Base-by-base conservation (phyloP, 805 yeast species). In the Yamadazyma phyllophila region DNA sequence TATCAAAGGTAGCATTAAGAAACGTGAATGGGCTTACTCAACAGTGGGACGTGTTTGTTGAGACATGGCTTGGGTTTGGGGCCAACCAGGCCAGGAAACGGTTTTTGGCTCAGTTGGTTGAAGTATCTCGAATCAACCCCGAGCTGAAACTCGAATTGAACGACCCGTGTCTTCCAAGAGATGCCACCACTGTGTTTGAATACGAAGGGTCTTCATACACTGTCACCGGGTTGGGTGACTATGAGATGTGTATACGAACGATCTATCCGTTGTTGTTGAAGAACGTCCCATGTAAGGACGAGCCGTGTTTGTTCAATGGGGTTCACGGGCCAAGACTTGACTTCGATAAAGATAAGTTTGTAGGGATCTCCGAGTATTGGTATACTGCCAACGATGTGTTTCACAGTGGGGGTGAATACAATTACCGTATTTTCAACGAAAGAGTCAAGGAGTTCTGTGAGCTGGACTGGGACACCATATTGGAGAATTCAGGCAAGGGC, bases 11-110 rank as follows among this genome's bases (percentile, higher is more conserved):
- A 1, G 71, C 75, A 12, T 66, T 94, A 46, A 76, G 90, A 45
- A 83, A 80, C 41, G 63, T 84, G 24, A 79, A 85, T 56, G 97
- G 98, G 17, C 74, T 74, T 2, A 55, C 78, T 1, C 90, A 85
- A 51, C 71, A 75, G 37, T 92, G 96, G 96, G 76, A 82, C 33
- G 85, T 94, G 0, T 94, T 90, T 67, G 97, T 94, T 5, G 85
- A 94, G 30, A 89, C 98, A 0, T 94, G 99, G 99, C 74, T 94
- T 9, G 98, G 98, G 0, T 94, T 88, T 66, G 99, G 99, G 10
- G 98, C 98, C 2, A 94, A 94, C 57, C 89, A 92, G 60, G 97
- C 98, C 8, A 73, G 96, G 35, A 74, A 71, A 44, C 70, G 98
- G 49, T 87, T 85, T 60, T 66, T 88, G 38, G 71, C 71, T 30